Evolutionary conservation across 495 filamentous ascomycete genomes (phyloP), one percentile per base, ranked within the genome.

Genomic region (Neurospora discreta): DNA sequence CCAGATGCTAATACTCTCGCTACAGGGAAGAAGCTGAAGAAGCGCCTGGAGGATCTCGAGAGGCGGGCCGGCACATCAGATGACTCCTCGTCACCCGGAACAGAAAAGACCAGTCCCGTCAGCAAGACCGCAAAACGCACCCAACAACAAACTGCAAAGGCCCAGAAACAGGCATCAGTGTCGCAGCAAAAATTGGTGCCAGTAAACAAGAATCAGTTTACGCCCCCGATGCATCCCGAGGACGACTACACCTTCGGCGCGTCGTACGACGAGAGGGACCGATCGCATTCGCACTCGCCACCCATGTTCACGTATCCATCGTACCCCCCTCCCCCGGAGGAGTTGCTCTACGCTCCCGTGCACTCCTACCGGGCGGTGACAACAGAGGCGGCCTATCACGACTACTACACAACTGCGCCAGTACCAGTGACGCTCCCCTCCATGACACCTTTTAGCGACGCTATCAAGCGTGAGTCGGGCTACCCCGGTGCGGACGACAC

Each of bases 11-110:
- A 77, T 69, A 30, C 5, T 43, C 39, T 73, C 16, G 38, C 26
- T 75, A 71, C 80, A 98, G 95, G 95, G 87, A 97, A 98, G 87
- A 99, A 98, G 88, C 89, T 99, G 71, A 99, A 99, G 92, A 93
- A 92, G 81, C 89, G 95, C 77, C 86, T 99, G 79, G 95, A 99
- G 82, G 95, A 99, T 75, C 89, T 99, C 70, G 95, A 99, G 85
- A 88, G 93, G 75, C 88, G 95, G 74, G 95, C 95, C 38, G 93
- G 92, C 30, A 94, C 92, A 23, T 90, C 90, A 70, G 95, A 94
- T 42, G 85, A 89, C 85, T 81, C 82, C 80, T 77, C 89, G 76
- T 87, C 84, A 73, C 80, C 82, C 8, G 75, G 82, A 78, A 75
- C 82, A 69, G 81, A 85, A 74, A 83, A 87, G 83, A 76, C 87